Evolutionary conservation across 169 alveolate genomes (phyloP).

Genomic region (Plasmodium blacklocki): DNA sequence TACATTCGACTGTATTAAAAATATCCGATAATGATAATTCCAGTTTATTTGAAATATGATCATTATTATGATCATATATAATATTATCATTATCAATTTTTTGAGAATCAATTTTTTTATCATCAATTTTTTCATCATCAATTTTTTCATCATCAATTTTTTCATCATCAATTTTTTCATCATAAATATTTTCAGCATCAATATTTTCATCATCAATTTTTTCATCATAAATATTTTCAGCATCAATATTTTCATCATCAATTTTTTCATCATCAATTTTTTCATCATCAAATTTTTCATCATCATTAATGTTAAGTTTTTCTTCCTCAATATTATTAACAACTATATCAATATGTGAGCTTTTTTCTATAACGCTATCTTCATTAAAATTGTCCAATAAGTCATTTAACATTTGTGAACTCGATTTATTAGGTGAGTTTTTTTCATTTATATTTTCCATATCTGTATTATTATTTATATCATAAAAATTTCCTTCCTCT

Average conservation of each 20-base stretch:
- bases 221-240: background rate
- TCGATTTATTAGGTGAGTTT: no score
- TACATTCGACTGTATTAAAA: no score
- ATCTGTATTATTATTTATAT: no score
- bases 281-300: no score
- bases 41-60: no score
- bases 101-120: background rate
- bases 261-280: background rate
- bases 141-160: background rate
- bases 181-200: no score
- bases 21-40: no score
- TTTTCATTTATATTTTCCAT: no score
- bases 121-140: background rate
- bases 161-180: background rate
- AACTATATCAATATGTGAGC: background rate
- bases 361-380: background rate
- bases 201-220: no score
- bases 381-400: background rate
- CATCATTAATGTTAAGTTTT: background rate
- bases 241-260: background rate
- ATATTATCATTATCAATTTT: background rate
- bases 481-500: no score
- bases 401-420: no score
- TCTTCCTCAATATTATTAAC: background rate
- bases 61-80: no score